phyloP scores from a whole-genome alignment of 2,329 filamentous ascomycete genomes.

The Phaeosphaeriaceae sp. region DNA sequence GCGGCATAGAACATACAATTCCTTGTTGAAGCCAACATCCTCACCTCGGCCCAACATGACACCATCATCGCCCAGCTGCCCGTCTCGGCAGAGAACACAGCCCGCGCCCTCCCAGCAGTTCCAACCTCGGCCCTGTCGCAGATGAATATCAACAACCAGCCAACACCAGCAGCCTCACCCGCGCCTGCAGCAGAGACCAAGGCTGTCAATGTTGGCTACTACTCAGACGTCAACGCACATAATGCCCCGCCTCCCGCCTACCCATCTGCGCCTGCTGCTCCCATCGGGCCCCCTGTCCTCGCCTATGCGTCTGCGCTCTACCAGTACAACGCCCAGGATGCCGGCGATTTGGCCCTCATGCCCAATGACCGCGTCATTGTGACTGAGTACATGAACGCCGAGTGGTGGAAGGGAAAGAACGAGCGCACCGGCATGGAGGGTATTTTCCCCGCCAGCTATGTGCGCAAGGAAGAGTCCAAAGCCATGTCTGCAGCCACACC shows the following conservation, averaged over 20 bases:
- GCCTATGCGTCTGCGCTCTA: conserved; percentile 82
- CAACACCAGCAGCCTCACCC: conserved; percentile 35
- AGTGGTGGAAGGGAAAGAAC: conserved; percentile 96
- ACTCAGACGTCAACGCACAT: conserved; percentile 43
- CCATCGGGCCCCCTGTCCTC: conserved; percentile 62
- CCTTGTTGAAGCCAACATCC: conserved; percentile 81
- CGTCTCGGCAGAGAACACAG: conserved; percentile 71
- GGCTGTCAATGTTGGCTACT: conserved; percentile 52
- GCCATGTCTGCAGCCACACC: conserved; percentile 48
- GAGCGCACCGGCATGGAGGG: conserved; percentile 82
- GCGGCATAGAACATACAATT: conserved; percentile 80
- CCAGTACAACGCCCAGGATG: conserved; percentile 78
- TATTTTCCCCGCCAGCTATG: conserved; percentile 95
- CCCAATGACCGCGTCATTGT: conserved; percentile 82
- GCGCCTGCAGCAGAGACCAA: conserved; percentile 42
- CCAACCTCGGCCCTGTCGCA: conserved; percentile 43
- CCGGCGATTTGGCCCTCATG: conserved; percentile 80
- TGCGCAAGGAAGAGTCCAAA: conserved; percentile 73
- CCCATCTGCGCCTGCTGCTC: conserved; percentile 55
- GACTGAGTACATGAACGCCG: conserved; percentile 91
- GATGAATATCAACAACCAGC: conserved; percentile 40
- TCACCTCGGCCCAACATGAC: conserved; percentile 77
- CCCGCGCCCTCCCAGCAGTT: conserved; percentile 31
- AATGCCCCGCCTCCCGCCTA: conserved; percentile 54
- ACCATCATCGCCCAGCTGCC: conserved; percentile 78